A percentile compares a stretch with the other conserved stretches of the same genome.
Conservation (phyloP, 225 moss, liverwort and hornwort species). For the Bryum argenteum region DNA sequence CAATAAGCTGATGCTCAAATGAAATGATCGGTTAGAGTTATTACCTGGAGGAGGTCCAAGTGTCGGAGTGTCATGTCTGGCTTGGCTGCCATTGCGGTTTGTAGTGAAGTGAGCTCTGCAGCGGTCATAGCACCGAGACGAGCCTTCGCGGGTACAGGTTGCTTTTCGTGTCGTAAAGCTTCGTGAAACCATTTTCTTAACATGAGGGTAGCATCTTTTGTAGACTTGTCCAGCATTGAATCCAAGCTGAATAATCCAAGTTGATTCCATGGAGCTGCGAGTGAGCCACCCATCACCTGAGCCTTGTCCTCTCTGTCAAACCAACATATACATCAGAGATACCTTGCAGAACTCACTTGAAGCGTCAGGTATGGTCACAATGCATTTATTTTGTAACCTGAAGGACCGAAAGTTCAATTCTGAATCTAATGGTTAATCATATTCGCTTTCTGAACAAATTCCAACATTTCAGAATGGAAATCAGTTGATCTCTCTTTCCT, state of each 20-base stretch:
- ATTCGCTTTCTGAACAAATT: background rate
- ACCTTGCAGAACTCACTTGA: background rate
- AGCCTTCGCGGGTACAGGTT: conserved; percentile 62
- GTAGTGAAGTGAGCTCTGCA: conserved; percentile 67
- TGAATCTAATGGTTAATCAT: background rate
- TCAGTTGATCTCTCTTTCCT: background rate
- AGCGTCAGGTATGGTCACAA: background rate
- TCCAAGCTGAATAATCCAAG: conserved; percentile 67
- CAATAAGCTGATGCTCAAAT: conserved; percentile 5
- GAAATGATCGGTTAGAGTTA: background rate
- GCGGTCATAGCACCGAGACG: conserved; percentile 79
- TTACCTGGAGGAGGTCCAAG: conserved; percentile 61
- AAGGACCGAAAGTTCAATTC: background rate
- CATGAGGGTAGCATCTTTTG: conserved; percentile 74
- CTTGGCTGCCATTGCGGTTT: conserved; percentile 61
- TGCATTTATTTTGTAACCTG: background rate
- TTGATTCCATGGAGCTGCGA: conserved; percentile 73
- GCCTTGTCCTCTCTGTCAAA: conserved; percentile 45
- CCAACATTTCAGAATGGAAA: background rate
- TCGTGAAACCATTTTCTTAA: conserved; percentile 92
- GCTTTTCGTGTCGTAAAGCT: conserved; percentile 73
- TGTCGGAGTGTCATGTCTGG: conserved; percentile 79
- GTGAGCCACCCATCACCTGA: conserved; percentile 76
- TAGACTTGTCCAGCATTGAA: conserved; percentile 71
- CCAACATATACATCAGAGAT: conserved; percentile 23